These are phyloP conservation scores for Hypomyces rosellus DNA, from an alignment of 2,329 filamentous ascomycete genomes.

Conservation along the genomic window DNA sequence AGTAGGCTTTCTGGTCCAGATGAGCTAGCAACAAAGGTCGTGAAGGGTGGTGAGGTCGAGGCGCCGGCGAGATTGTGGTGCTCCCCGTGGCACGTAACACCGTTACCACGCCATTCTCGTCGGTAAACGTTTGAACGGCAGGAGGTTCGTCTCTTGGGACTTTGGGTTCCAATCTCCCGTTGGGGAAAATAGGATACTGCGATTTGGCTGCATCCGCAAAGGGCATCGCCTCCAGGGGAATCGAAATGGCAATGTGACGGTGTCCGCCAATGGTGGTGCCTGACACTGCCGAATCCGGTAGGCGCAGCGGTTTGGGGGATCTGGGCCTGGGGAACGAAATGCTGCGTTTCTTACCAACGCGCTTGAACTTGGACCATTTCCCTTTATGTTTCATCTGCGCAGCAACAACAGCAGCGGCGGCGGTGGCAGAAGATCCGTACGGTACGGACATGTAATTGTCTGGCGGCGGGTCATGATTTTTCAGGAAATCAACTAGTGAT, in stretches of 20 bases:
- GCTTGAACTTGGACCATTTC: slow-evolving; percentile 37
- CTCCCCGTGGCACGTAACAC: slow-evolving; percentile 20
- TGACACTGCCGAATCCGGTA: slow-evolving; percentile 52
- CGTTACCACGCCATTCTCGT: slow-evolving; percentile 32
- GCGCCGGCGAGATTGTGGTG: too few relatives aligned
- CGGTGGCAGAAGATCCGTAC: slow-evolving; percentile 17
- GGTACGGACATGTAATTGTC: slow-evolving; percentile 45
- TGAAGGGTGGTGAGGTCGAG: background rate
- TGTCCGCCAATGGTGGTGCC: slow-evolving; percentile 47
- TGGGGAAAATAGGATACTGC: slow-evolving; percentile 28
- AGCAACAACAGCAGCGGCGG: background rate
- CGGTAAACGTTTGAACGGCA: slow-evolving; percentile 24
- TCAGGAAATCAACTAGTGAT: slow-evolving; percentile 43
- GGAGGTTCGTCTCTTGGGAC: slow-evolving; percentile 9
- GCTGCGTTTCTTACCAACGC: slow-evolving; percentile 31
- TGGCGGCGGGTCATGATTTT: slow-evolving; percentile 41
- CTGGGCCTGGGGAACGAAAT: slow-evolving; percentile 24
- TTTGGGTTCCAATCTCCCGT: slow-evolving; percentile 8
- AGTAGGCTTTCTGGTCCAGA: background rate
- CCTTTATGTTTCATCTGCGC: slow-evolving; percentile 20
- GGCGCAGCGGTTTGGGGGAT: slow-evolving; percentile 26
- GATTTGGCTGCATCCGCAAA: slow-evolving; percentile 28
- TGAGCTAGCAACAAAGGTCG: background rate
- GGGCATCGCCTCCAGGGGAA: slow-evolving; percentile 46
- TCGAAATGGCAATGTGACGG: slow-evolving; percentile 55